A percentile compares a stretch with the other conserved stretches of the same genome.
Conservation (phyloP, 2,329 filamentous ascomycete genomes). For the Cadophora luteo-olivacea region DNA sequence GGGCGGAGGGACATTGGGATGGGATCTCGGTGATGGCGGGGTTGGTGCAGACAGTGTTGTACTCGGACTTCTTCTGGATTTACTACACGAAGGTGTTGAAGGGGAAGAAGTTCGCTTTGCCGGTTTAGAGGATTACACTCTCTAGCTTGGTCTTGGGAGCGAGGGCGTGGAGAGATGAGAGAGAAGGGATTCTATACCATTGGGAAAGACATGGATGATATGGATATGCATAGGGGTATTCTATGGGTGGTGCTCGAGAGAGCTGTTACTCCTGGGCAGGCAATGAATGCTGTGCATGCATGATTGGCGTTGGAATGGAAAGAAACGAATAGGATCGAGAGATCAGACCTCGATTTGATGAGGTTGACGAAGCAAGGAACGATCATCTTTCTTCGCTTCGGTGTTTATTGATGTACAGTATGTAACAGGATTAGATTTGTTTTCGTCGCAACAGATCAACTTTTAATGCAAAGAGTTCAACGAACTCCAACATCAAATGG, state of each 20-base stretch:
- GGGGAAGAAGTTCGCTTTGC: constrained; percentile 86
- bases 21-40: constrained; percentile 89
- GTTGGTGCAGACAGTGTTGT: constrained; percentile 90
- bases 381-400: constrained; percentile 18
- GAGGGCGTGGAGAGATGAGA: background rate
- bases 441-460: constrained; percentile 12
- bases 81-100: constrained; percentile 97
- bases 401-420: constrained; percentile 35
- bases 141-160: background rate
- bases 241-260: constrained; percentile 16
- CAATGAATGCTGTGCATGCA: constrained; percentile 30
- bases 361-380: constrained; percentile 9
- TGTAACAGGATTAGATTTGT: constrained; percentile 26
- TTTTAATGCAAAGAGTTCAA: constrained; percentile 9
- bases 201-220: background rate
- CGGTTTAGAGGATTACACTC: constrained; percentile 66
- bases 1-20: constrained; percentile 80
- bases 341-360: constrained; percentile 37
- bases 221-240: constrained; percentile 4
- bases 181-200: background rate
- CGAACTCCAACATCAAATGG: background rate
- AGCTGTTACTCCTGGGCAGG: constrained; percentile 15
- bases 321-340: background rate
- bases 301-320: constrained; percentile 40
- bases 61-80: constrained; percentile 99